A percentile compares a stretch with the other conserved stretches of the same genome.
phyloP scores from a whole-genome alignment of 805 yeast species.

The Wickerhamomyces queroliae region DNA sequence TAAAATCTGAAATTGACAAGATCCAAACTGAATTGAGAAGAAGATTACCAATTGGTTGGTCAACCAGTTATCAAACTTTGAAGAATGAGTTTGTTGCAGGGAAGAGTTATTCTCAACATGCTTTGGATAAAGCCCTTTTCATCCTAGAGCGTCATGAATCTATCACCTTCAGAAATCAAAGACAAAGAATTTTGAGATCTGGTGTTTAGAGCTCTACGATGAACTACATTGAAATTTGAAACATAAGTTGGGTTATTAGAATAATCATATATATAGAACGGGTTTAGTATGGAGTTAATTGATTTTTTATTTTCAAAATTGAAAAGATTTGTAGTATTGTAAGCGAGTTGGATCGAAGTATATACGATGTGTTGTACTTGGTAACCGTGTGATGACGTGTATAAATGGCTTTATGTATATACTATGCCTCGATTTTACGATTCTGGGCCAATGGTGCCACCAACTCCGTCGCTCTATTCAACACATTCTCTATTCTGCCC shows the following conservation, averaged over 20 bases:
- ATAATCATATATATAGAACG: too few relatives aligned
- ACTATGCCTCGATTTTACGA: conserved; percentile 5
- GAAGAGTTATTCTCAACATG: conserved; percentile 56
- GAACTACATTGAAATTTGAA: too few relatives aligned
- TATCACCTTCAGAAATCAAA: conserved; percentile 83
- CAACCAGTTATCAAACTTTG: conserved; percentile 80
- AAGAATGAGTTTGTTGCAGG: conserved; percentile 75
- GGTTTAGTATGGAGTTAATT: not conserved
- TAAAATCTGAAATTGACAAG: conserved; percentile 64
- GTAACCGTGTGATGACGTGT: too few relatives aligned
- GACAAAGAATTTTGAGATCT: conserved; percentile 67
- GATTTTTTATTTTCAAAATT: not conserved
- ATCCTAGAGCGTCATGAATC: conserved; percentile 82
- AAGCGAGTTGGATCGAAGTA: too few relatives aligned
- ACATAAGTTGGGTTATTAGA: too few relatives aligned
- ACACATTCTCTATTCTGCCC: conserved; percentile 77
- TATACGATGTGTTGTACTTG: too few relatives aligned
- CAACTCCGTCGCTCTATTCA: conserved; percentile 70
- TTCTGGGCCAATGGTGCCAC: conserved; percentile 74
- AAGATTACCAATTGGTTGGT: conserved; percentile 94
- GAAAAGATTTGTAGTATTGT: not conserved
- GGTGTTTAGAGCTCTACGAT: too few relatives aligned
- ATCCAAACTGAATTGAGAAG: conserved; percentile 84
- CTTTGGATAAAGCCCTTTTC: conserved; percentile 76
- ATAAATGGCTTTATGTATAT: not conserved